Base-by-base conservation (phyloP, 208 protist species). In the Crithidia expoeki region DNA sequence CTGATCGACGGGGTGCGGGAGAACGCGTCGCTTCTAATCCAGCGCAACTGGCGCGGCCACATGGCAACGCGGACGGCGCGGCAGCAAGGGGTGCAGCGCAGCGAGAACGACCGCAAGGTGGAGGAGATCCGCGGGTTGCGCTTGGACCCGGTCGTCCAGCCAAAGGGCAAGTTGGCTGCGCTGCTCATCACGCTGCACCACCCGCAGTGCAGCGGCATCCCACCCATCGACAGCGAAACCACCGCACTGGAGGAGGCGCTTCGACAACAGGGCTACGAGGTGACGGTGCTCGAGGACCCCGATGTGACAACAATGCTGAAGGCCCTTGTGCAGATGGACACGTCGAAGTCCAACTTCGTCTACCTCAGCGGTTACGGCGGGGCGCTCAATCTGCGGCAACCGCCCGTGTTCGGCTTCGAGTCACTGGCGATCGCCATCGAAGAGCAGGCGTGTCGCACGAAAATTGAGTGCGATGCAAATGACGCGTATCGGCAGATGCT, bases 331-430 rank as follows among this genome's bases (percentile, higher is more conserved):
- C 79, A 90, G 28, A 49, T 92, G 7, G 82, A 89, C 66, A 74
- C 81, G 9, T 73, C 83, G 32, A 83, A 72, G 62, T 90, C 84
- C 12, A 90, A 67, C 50, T 92, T 96, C 68, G 75, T 96, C 12
- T 94, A 93, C 79, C 74, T 96, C 52, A 92, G 84, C 65, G 92
- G 89, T 17, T 96, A 96, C 63, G 92, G 92, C 52, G 92, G 92
- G 12, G 65, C 72, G 21, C 68, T 96, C 61, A 74, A 79, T 55
- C 62, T 96, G 46, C 79, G 82, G 0, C 92, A 94, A 72, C 86
- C 92, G 9, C 79, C 78, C 10, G 34, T 94, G 23, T 74, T 93
- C 27, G 73, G 74, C 33, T 74, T 93, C 14, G 75, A 91, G 58
- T 50, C 70, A 21, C 82, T 96, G 38, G 79, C 85, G 49, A 59